Conservation (phyloP, 2,329 filamentous ascomycete species). For the Ascocoryne sarcoides region DNA sequence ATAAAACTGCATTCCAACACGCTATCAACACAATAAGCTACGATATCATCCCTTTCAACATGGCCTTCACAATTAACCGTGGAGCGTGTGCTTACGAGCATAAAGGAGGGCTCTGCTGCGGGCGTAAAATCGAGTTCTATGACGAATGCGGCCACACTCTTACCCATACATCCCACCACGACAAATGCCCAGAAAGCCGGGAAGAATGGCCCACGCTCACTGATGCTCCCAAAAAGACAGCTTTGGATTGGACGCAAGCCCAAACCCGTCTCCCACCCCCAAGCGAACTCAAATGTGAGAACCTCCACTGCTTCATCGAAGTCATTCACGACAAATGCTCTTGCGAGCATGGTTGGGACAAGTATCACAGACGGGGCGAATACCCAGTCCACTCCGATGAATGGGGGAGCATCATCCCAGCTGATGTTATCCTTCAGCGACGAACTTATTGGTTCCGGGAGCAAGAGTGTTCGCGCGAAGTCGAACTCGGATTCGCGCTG, state of each 20-base stretch:
- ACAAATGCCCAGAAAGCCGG: not conserved
- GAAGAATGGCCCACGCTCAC: not conserved
- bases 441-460: not conserved
- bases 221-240: not conserved
- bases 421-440: not conserved
- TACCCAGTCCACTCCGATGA: not conserved
- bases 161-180: constrained; percentile 1
- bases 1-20: too few relatives aligned
- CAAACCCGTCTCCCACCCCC: not conserved
- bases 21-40: too few relatives aligned
- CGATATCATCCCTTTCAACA: not conserved
- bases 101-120: constrained; percentile 1
- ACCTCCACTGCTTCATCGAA: not conserved
- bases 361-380: not conserved
- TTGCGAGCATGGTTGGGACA: not conserved
- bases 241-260: not conserved
- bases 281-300: not conserved
- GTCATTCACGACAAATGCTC: not conserved
- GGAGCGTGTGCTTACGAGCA: not conserved
- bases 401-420: not conserved
- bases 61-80: not conserved
- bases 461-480: not conserved
- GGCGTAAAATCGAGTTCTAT: constrained; percentile 3
- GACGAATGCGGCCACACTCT: constrained; percentile 3
- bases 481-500: not conserved